Evolutionary conservation across 1,284 basidiomycete species (phyloP), one percentile per base, ranked within the genome.

Genomic region (Singerocomus inundabilis): DNA sequence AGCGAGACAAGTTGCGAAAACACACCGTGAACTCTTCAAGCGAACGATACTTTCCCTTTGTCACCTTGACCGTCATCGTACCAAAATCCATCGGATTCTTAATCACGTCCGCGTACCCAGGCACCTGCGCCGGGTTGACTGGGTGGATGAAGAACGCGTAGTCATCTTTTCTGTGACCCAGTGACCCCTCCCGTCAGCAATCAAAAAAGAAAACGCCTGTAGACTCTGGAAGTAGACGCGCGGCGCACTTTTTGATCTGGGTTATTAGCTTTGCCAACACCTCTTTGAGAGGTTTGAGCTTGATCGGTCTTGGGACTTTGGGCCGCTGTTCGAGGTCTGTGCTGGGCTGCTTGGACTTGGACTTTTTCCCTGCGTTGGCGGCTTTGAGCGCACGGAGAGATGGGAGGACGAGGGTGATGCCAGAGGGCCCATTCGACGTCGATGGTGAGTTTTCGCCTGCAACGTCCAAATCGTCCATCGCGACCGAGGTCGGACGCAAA

Each of bases 91-190:
- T 93, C 6, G 90, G 90, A 29, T 72, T 72, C 59, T 82, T 81
- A 44, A 93, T 77, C 29, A 81, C 64, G 60, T 89, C 84, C 3
- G 71, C 55, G 59, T 92, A 93, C 4, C 85, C 85, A 2, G 84
- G 80, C 0, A 91, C 84, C 56, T 81, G 75, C 0, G 72, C 68
- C 0, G 69, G 65, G 64, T 91, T 77, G 11, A 93, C 90, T 1
- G 90, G 88, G 37, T 71, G 66, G 46, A 90, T 70, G 63, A 93
- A 93, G 69, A 93, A 91, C 6, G 84, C 86, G 75, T 93, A 93
- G 65, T 88, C 85, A 63, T 93, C 90, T 64, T 88, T 91, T 70
- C 89, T 90, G 54, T 26, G n/a, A n/a, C n/a, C n/a, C n/a, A n/a
- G n/a, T n/a, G n/a, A n/a, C n/a, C n/a, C n/a, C n/a, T n/a, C n/a